Conservation (phyloP, 1,284 basidiomycete species). For the Apiotrichum gamsii region DNA sequence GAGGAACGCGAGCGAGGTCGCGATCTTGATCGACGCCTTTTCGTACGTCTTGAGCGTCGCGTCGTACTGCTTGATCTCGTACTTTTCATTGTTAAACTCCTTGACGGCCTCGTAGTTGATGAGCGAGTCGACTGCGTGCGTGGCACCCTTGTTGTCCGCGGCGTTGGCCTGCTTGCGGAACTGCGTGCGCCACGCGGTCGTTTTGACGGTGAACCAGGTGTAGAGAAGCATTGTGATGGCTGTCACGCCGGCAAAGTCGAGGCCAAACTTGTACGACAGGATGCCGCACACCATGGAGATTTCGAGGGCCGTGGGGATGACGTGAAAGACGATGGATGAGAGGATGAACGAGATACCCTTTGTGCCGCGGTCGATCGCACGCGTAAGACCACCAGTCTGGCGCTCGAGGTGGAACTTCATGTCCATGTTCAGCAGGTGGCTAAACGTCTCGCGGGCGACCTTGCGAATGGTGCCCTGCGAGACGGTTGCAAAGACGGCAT, state of each 20-base stretch:
- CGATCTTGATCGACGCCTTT: constrained; percentile 86
- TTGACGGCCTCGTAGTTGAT: constrained; percentile 99
- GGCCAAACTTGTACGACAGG: constrained; percentile 94
- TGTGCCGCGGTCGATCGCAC: constrained; percentile 95
- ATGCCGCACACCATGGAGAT: constrained; percentile 97
- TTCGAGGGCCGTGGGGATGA: constrained; percentile 91
- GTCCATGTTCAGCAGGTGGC: constrained; percentile 84
- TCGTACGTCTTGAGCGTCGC: constrained; percentile 82
- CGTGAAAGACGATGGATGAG: constrained; percentile 88
- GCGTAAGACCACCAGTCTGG: constrained; percentile 90
- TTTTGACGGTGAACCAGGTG: constrained; percentile 94
- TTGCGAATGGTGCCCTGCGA: constrained; percentile 89
- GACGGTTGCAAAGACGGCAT: constrained; percentile 94
- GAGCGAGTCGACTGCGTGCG: constrained; percentile 85
- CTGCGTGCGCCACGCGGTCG: constrained; percentile 89
- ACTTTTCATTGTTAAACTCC: constrained; percentile 95
- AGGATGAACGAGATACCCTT: constrained; percentile 96
- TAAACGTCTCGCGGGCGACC: constrained; percentile 88
- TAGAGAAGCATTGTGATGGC: constrained; percentile 79
- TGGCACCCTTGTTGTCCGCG: constrained; percentile 93
- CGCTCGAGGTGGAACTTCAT: constrained; percentile 87
- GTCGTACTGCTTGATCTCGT: constrained; percentile 88
- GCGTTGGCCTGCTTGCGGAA: constrained; percentile 93
- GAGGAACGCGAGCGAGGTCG: constrained; percentile 84
- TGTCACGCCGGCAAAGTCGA: constrained; percentile 91